phyloP scores from a whole-genome alignment of 768 basidiomycete species.

The Sarcodon sp. region DNA sequence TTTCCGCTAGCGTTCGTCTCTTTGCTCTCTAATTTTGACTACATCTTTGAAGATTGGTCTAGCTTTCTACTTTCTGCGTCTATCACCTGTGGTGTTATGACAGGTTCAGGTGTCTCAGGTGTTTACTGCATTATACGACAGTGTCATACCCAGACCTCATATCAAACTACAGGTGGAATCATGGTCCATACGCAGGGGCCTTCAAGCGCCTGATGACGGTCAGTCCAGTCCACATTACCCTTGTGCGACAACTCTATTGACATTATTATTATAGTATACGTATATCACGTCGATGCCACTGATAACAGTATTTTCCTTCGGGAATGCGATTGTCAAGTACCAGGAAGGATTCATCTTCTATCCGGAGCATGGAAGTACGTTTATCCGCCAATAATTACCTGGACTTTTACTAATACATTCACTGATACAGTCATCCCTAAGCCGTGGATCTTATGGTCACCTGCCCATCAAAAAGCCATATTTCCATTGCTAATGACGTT shows the following conservation, averaged over 20 bases:
- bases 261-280: constrained; percentile 39
- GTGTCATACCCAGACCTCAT: not conserved
- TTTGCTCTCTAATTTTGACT: not conserved
- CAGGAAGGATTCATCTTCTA: constrained; percentile 42
- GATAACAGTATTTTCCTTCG: constrained; percentile 41
- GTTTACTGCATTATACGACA: constrained; percentile 7
- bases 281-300: constrained; percentile 55
- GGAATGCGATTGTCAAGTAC: constrained; percentile 66
- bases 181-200: constrained; percentile 50
- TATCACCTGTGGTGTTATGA: not conserved
- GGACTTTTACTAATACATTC: not conserved
- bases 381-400: not conserved
- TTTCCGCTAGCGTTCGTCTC: not conserved
- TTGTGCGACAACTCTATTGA: not conserved
- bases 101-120: not conserved
- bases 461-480: constrained; percentile 29
- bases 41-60: not conserved
- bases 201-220: constrained; percentile 86
- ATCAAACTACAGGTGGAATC: constrained; percentile 44
- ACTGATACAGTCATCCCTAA: constrained; percentile 42
- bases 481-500: constrained; percentile 56
- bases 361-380: constrained; percentile 38
- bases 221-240: constrained; percentile 17
- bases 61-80: not conserved
- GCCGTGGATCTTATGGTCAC: constrained; percentile 47